Base-by-base conservation (phyloP, 2,329 filamentous ascomycete genomes). In the Pezicula neosporulosa region DNA sequence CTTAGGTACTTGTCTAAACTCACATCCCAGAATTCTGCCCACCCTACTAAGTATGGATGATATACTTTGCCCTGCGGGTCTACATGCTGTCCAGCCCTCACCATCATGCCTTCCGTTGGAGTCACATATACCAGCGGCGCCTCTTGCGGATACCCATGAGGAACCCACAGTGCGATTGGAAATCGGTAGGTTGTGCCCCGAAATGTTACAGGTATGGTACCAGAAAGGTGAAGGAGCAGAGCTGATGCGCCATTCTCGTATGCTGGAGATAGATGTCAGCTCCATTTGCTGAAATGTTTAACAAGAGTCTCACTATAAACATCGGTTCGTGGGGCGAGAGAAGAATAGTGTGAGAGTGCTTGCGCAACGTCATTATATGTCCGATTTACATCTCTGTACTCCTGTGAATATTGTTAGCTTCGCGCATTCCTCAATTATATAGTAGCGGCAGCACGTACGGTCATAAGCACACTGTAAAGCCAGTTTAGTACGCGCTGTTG, bases 61-160 rank as follows among this genome's bases (percentile, higher is more conserved):
- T 97, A 99, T 57, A 97, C 83, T 67, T 89, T 86, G 24, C 94
- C 94, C 64, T 97, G 93, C 5, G 89, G 85, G 64, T 94, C 91
- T 54, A 99, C 91, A 74, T 99, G 91, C 66, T 99, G 94, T 1
- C 94, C 94, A 1, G 92, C 90, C 18, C 93, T 82, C 39, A 99
- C 86, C 58, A 88, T 73, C 90, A 99, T 97, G 57, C 85, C 88
- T 58, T 89, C 86, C 5, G 89, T 90, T 3, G 94, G 92, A 6
- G 85, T 92, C 39, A 97, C 90, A 68, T 96, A 97, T 52, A 87
- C 83, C 44, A 97, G 80, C 1, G 94, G 94, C 1, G 90, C 79
- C 63, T 96, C 90, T 56, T 83, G 79, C 1, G 94, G 94, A 67
- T 97, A 99, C 49, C 84, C 82, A 66, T 96, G 90, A 4, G 94